Evolutionary conservation across 2,329 filamentous ascomycete species (phyloP), one percentile per base, ranked within the genome.

Genomic region (Aspergillus sojae): DNA sequence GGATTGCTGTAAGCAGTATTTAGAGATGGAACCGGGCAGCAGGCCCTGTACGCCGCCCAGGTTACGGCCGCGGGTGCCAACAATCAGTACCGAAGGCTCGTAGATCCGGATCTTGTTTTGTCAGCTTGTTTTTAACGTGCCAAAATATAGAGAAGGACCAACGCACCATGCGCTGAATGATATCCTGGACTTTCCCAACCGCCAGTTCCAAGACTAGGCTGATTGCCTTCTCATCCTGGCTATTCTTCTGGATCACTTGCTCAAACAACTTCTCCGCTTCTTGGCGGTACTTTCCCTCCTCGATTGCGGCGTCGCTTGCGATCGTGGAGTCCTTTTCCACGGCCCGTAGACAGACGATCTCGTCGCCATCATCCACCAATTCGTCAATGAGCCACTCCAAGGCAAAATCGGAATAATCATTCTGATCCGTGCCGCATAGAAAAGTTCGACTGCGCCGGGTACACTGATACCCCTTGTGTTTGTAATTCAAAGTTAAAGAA

Each of bases 1-100:
- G 1, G 92, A 96, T 76, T 96, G 94, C 75, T 97, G 94, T 14
- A 97, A 84, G 72, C 94, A 97, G 79, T 97, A 97, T 75, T 97
- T 97, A 30, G 92, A 96, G 52, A 97, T 94, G 0, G 91, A 95
- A 67, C 93, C 95, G 56, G 92, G 92, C 48, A 97, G 86, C 34
- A 97, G 83, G 55, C 92, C 92, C 75, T 96, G 93, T 62, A 97
- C 89, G 30, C 93, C 93, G 39, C 92, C 92, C 1, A 96, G 84
- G 43, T 91, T 94, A 60, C 93, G 87, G 53, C 94, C 94, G 70
- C 91, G 88, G 1, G 94, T 97, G 50, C 94, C 94, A 19, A 97
- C 94, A 32, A 97, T 90, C 26, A 97, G 85, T 81, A 96, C 94
- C 3, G 92, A 92, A 3, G 94, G 94, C 74, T 96, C 91, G 77